Evolutionary conservation across 2,329 filamentous ascomycete species (phyloP), one percentile per base, ranked within the genome.

Genomic region (Colletotrichum liaoningense): DNA sequence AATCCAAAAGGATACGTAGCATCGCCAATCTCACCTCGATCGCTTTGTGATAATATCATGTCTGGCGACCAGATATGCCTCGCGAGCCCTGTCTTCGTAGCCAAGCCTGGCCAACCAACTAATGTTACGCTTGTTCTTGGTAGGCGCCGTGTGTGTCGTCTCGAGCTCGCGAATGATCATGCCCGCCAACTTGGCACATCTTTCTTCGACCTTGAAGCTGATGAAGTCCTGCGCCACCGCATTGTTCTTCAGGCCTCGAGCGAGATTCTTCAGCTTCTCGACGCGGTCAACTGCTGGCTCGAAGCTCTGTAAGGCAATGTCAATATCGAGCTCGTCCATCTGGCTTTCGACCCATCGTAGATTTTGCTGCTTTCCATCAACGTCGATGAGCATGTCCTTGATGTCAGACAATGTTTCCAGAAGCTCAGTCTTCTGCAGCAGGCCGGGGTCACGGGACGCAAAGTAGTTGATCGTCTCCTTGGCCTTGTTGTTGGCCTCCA

Each of bases 301-400:
- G 76, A 98, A 97, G 55, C 91, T 90, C 80, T 98, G 96, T 63
- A 98, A 88, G 0, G 97, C 96, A 78, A 99, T 95, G 78, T 97
- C 93, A 78, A 98, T 98, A 79, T 99, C 97, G 6, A 99, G 90
- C 79, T 97, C 95, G 80, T 99, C 97, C 82, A 99, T 94, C 83
- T 98, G 95, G 65, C 92, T 91, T 81, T 99, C 97, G 0, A 99
- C 95, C 95, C 95, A 98, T 66, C 96, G 93, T 59, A 99, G 88
- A 80, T 97, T 98, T 80, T 98, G 95, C 82, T 98, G 95, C 79
- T 97, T 97, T 62, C 97, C 97, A 79, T 98, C 97, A 16, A 98
- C 94, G 78, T 99, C 97, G 77, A 99, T 95, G 68, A 98, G 90
- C 84, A 98, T 93, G 81, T 97, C 94, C 79, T 95, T 95, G 78